Percentiles rank a stretch among this genome's conserved stretches.
phyloP scores from a whole-genome alignment of 2,329 filamentous ascomycete species.

The Fusarium zealandicum region DNA sequence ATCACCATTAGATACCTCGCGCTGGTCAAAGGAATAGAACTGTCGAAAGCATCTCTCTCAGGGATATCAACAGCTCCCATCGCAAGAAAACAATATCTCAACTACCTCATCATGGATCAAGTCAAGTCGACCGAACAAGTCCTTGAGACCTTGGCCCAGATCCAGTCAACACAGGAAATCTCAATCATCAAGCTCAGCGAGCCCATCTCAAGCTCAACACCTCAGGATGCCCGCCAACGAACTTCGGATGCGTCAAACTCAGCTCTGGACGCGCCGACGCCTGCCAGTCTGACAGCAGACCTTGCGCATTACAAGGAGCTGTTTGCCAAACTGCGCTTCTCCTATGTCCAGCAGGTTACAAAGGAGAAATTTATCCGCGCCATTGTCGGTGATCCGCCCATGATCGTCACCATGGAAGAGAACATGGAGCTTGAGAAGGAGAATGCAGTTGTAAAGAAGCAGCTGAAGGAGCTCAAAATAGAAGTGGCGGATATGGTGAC shows the following conservation, averaged over 20 bases:
- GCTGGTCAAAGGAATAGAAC: slow-evolving; percentile 3
- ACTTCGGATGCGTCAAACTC: slow-evolving; percentile 76
- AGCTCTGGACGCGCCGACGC: slow-evolving; percentile 71
- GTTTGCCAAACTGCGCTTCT: slow-evolving; percentile 95
- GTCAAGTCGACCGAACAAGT: slow-evolving; percentile 50
- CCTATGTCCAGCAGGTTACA: slow-evolving; percentile 96
- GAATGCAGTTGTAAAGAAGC: slow-evolving; percentile 74
- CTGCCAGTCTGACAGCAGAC: slow-evolving; percentile 81
- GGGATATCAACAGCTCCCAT: too few relatives aligned
- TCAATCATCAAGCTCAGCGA: slow-evolving; percentile 81
- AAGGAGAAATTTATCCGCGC: slow-evolving; percentile 97
- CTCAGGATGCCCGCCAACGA: slow-evolving; percentile 55
- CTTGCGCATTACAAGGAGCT: slow-evolving; percentile 91
- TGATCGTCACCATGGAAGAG: slow-evolving; percentile 82
- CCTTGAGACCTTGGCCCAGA: slow-evolving; percentile 57
- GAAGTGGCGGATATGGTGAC: slow-evolving; percentile 77
- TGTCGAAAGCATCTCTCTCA: not conserved
- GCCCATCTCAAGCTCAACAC: slow-evolving; percentile 66
- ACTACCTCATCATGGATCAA: slow-evolving; percentile 38
- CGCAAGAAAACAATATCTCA: not conserved
- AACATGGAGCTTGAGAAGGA: slow-evolving; percentile 77
- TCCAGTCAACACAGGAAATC: slow-evolving; percentile 67
- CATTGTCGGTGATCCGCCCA: slow-evolving; percentile 88
- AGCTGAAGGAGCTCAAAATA: slow-evolving; percentile 79
- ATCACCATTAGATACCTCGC: slow-evolving; percentile 6